Conservation (phyloP, 1,139 yeast genomes). For the Saccharomyces pastorianus region DNA sequence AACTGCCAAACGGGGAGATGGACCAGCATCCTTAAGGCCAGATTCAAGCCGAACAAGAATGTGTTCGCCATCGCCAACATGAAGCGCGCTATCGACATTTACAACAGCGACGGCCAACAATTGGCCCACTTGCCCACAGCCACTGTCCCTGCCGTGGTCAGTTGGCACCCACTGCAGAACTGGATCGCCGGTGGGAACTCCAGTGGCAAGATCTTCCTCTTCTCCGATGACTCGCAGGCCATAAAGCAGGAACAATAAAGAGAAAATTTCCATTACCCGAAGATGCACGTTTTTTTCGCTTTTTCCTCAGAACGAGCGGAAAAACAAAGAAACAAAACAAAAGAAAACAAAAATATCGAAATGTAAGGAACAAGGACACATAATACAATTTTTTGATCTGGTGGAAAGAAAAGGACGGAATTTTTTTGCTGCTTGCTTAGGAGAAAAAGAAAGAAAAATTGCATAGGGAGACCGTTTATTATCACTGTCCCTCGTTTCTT, state of each 20-base stretch:
- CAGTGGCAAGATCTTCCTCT: slow-evolving; percentile 76
- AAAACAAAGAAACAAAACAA: not conserved
- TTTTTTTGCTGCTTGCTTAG: not conserved
- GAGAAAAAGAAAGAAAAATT: not conserved
- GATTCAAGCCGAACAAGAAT: slow-evolving; percentile 72
- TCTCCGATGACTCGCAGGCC: slow-evolving; percentile 16
- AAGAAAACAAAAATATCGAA: not conserved
- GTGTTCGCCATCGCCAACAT: slow-evolving; percentile 89
- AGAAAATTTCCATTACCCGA: not conserved
- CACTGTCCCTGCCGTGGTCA: slow-evolving; percentile 76
- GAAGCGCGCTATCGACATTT: slow-evolving; percentile 80
- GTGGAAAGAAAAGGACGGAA: not conserved
- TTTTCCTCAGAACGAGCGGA: not conserved
- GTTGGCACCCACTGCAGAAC: slow-evolving; percentile 75
- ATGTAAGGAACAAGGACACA: not conserved
- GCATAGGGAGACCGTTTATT: not conserved
- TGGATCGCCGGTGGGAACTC: slow-evolving; percentile 94
- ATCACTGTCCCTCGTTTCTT: not conserved
- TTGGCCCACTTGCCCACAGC: slow-evolving; percentile 75
- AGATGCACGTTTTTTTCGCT: not conserved
- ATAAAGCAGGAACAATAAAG: not conserved
- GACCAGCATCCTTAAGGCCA: slow-evolving; percentile 84
- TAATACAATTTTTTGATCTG: not conserved
- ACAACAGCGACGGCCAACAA: slow-evolving; percentile 65
- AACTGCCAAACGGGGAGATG: slow-evolving; percentile 95